phyloP scores from a whole-genome alignment of 805 yeast species.

The Zygoascus biomembranicola region DNA sequence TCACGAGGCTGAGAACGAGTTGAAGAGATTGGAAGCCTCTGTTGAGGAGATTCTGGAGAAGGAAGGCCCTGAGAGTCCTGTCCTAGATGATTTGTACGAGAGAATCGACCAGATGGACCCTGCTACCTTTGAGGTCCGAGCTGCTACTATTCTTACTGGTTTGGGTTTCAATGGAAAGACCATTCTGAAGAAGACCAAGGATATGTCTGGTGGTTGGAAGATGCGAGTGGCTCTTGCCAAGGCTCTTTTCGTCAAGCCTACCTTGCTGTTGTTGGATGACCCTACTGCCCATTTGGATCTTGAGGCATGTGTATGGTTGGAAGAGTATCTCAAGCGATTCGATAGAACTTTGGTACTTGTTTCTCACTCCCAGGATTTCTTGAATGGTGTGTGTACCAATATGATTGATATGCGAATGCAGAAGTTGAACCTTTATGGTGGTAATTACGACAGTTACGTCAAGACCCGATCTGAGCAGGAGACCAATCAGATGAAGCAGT shows the following conservation, averaged over 20 bases:
- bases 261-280: slow-evolving; percentile 87
- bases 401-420: slow-evolving; percentile 96
- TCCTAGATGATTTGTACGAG: slow-evolving; percentile 85
- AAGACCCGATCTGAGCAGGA: slow-evolving; percentile 93
- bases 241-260: slow-evolving; percentile 97
- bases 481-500: slow-evolving; percentile 96
- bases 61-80: slow-evolving; percentile 89
- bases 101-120: slow-evolving; percentile 96
- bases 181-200: slow-evolving; percentile 89
- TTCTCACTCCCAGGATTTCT: slow-evolving; percentile 98
- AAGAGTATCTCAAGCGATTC: slow-evolving; percentile 90
- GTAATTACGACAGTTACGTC: slow-evolving; percentile 95
- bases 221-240: slow-evolving; percentile 99
- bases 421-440: slow-evolving; percentile 74
- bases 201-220: slow-evolving; percentile 99
- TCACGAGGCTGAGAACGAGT: slow-evolving; percentile 88
- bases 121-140: slow-evolving; percentile 90
- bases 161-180: slow-evolving; percentile 87
- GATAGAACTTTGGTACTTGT: slow-evolving; percentile 90
- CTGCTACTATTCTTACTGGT: slow-evolving; percentile 93
- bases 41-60: slow-evolving; percentile 84
- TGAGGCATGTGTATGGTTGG: slow-evolving; percentile 99
- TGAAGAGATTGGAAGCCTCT: slow-evolving; percentile 81
- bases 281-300: slow-evolving; percentile 99
- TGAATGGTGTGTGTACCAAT: slow-evolving; percentile 96